Conservation (phyloP, 495 filamentous ascomycete species). For the Daldinia loculata region DNA sequence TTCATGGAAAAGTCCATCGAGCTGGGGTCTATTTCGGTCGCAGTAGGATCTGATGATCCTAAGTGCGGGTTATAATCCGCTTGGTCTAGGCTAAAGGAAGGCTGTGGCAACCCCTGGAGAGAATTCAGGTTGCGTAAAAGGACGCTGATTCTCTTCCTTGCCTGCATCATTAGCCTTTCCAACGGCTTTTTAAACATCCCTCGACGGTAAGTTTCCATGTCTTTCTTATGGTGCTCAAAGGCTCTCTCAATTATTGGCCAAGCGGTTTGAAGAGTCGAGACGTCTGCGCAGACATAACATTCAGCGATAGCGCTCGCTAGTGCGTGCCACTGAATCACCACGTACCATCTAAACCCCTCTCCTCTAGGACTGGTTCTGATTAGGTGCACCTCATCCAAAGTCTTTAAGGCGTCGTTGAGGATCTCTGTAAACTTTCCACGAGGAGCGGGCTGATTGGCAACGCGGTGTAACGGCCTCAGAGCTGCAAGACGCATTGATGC, state of each 20-base stretch:
- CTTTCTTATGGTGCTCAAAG: conserved; percentile 23
- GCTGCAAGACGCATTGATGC: conserved; percentile 22
- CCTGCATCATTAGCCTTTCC: conserved; percentile 12
- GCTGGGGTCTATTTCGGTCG: background rate
- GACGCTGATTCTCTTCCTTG: background rate
- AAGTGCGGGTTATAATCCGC: background rate
- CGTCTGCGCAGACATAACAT: conserved; percentile 28
- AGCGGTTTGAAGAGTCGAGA: conserved; percentile 7
- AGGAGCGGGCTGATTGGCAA: background rate
- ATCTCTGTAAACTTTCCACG: background rate
- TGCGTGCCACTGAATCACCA: conserved; percentile 20
- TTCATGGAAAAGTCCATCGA: background rate
- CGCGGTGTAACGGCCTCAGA: conserved; percentile 8
- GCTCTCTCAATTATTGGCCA: conserved; percentile 28
- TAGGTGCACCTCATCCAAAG: conserved; percentile 26
- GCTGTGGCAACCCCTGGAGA: background rate
- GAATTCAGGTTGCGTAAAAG: background rate
- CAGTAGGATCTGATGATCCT: background rate
- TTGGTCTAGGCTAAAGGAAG: background rate
- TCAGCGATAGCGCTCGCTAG: conserved; percentile 34
- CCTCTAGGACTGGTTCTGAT: conserved; percentile 23
- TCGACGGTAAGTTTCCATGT: conserved; percentile 4
- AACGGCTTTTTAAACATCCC: conserved; percentile 21
- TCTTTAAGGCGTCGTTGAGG: conserved; percentile 1
- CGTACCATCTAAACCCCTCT: conserved; percentile 31